Conservation (phyloP, 1,284 basidiomycete genomes). For the Sporisorium reilianum region DNA sequence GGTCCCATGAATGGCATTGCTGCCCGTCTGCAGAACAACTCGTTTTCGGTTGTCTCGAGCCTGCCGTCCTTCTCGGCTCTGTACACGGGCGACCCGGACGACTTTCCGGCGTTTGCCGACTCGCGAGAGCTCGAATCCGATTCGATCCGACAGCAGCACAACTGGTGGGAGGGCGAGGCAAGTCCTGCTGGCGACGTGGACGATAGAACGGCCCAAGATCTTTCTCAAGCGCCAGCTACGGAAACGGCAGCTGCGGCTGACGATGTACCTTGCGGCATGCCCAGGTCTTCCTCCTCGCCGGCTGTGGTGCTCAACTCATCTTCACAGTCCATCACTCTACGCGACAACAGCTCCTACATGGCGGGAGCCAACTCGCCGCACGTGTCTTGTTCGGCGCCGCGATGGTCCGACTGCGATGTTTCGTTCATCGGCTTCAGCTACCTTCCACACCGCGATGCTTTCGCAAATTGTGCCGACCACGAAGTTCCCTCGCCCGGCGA, state of each 20-base stretch:
- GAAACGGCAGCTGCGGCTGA: neutral
- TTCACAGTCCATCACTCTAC: slow-evolving; percentile 11
- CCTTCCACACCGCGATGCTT: slow-evolving; percentile 49
- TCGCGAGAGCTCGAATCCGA: slow-evolving; percentile 44
- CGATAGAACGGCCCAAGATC: neutral
- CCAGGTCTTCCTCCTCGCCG: slow-evolving; percentile 38
- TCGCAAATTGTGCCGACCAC: slow-evolving; percentile 3
- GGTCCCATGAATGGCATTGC: slow-evolving; percentile 9
- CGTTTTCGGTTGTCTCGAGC: slow-evolving; percentile 47
- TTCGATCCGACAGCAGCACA: slow-evolving; percentile 18
- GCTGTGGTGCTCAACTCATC: slow-evolving; percentile 28
- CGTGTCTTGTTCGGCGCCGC: slow-evolving; percentile 22
- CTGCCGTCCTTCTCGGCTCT: slow-evolving; percentile 63
- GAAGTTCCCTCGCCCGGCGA: slow-evolving; percentile 19
- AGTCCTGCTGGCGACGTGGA: neutral
- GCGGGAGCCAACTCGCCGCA: slow-evolving; percentile 17
- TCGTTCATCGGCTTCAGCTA: slow-evolving; percentile 61
- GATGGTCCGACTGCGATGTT: slow-evolving; percentile 58
- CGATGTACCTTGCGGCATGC: slow-evolving; percentile 9
- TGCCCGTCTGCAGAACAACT: slow-evolving; percentile 25
- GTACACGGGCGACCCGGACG: slow-evolving; percentile 55
- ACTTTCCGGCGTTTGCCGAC: slow-evolving; percentile 63
- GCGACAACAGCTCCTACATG: slow-evolving; percentile 10
- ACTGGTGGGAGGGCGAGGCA: slow-evolving; percentile 25
- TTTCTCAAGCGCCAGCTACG: neutral